Base-by-base conservation (phyloP, 2,329 filamentous ascomycete species). In the Venturia nashicola region DNA sequence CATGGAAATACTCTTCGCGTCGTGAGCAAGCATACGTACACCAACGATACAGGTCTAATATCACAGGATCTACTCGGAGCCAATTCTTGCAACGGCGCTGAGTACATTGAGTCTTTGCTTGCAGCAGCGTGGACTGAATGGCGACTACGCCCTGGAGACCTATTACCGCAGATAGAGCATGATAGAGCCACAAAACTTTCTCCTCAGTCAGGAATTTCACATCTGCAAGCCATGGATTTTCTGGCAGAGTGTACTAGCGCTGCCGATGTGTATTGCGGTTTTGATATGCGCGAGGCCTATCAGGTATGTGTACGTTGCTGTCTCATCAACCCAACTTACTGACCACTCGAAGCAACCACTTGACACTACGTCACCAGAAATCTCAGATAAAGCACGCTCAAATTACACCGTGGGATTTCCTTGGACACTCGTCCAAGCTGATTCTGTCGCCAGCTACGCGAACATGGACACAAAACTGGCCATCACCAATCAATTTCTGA, bases 21-120 rank as follows among this genome's bases (percentile, higher is more conserved):
- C 12, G 80, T 93, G 62, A 99, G 94, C 72, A 79, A 90, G 70
- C 83, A 84, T 61, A 95, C 92, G 0, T 97, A 95, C 70, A 76
- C 82, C 40, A 75, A 40, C 12, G 62, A n/a, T 34, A 64, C 60
- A 16, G 51, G 51, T 8, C n/a, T 36, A 2, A 16, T 64, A 1
- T 57, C 61, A 5, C 43, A 44, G 18, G 61, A 63, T 39, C 27
- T 63, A 20, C 43, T 42, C 32, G 16, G 23, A 23, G 34, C 23
- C 8, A n/a, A 23, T 18, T 32, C 14, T n/a, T 23, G 42, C 14
- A n/a, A 34, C 34, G 12, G 42, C 23, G 12, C 9, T 65, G 43
- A 51, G 32, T 36, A 12, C 43, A 61, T 7, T 14, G 60, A 40
- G 23, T 43, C 18, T 63, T 59, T 54, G 57, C 64, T 42, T 61